Conservation (phyloP, 2,329 filamentous ascomycete species). For the Hirsutella thompsonii region DNA sequence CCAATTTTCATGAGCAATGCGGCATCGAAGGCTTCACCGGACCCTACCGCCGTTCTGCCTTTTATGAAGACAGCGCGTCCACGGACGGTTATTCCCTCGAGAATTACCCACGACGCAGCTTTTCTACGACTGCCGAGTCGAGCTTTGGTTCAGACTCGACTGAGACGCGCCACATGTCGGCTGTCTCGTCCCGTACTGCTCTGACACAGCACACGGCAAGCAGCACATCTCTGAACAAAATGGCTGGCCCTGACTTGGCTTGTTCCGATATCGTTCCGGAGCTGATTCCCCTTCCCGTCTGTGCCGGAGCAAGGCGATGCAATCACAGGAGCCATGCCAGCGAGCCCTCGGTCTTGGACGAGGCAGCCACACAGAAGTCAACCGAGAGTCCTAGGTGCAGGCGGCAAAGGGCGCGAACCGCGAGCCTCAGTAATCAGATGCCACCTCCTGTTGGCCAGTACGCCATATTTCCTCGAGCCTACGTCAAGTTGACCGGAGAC, state of each 20-base stretch:
- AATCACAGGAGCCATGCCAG: slow-evolving; percentile 24
- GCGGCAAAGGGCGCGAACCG: slow-evolving; percentile 30
- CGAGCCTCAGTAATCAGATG: slow-evolving; percentile 27
- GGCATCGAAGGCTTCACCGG: slow-evolving; percentile 5
- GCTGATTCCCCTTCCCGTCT: slow-evolving; percentile 14
- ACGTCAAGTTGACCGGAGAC: slow-evolving; percentile 17
- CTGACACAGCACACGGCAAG: slow-evolving; percentile 41
- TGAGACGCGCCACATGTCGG: slow-evolving; percentile 39
- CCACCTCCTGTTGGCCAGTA: slow-evolving; percentile 33
- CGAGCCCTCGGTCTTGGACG: slow-evolving; percentile 20
- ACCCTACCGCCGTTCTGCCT: slow-evolving; percentile 6
- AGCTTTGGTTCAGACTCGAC: slow-evolving; percentile 33
- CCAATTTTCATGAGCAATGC: slow-evolving; percentile 6
- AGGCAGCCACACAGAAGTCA: slow-evolving; percentile 14
- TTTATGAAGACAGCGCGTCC: slow-evolving; percentile 6
- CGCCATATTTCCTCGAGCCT: slow-evolving; percentile 28
- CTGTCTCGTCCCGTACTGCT: slow-evolving; percentile 38
- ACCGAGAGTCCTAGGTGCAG: slow-evolving; percentile 17
- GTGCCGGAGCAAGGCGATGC: slow-evolving; percentile 9
- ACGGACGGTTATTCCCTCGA: slow-evolving; percentile 7
- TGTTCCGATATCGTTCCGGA: slow-evolving; percentile 20
- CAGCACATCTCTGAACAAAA: slow-evolving; percentile 30
- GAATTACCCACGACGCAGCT: slow-evolving; percentile 34
- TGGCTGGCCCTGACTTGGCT: slow-evolving; percentile 11
- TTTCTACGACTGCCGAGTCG: slow-evolving; percentile 36